Evolutionary conservation across 495 filamentous ascomycete species (phyloP).

Genomic region (Penicillium desertorum): DNA sequence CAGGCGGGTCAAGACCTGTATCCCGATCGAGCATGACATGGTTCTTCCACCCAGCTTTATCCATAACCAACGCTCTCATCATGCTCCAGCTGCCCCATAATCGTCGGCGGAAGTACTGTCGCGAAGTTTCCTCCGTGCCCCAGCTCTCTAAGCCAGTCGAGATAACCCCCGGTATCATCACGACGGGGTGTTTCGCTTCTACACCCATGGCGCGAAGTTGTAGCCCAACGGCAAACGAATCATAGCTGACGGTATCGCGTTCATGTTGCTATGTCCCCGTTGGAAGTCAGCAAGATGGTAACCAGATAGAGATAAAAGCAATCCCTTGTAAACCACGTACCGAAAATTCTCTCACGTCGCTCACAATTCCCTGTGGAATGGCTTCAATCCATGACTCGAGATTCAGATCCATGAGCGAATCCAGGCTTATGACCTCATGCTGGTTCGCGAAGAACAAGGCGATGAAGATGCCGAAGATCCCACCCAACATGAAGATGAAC

Average conservation of each 20-base stretch:
- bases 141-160: constrained; percentile 96
- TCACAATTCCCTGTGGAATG: constrained; percentile 76
- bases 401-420: constrained; percentile 76
- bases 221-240: constrained; percentile 86
- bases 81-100: constrained; percentile 98
- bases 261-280: constrained; percentile 63
- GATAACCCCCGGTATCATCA: constrained; percentile 97
- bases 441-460: constrained; percentile 82
- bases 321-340: constrained; percentile 42
- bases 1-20: constrained; percentile 88
- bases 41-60: constrained; percentile 90
- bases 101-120: constrained; percentile 88
- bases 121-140: constrained; percentile 78
- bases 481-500: constrained; percentile 80
- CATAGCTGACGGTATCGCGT: constrained; percentile 82
- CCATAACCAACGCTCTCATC: constrained; percentile 90
- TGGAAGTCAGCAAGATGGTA: constrained; percentile 1
- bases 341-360: constrained; percentile 79
- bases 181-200: constrained; percentile 78
- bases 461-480: constrained; percentile 75
- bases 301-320: constrained; percentile 2
- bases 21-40: constrained; percentile 95
- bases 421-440: constrained; percentile 81
- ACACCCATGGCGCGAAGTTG: constrained; percentile 82
- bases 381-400: constrained; percentile 80